phyloP scores from a whole-genome alignment of 805 yeast genomes.

The Naumovozyma dairenensis region DNA sequence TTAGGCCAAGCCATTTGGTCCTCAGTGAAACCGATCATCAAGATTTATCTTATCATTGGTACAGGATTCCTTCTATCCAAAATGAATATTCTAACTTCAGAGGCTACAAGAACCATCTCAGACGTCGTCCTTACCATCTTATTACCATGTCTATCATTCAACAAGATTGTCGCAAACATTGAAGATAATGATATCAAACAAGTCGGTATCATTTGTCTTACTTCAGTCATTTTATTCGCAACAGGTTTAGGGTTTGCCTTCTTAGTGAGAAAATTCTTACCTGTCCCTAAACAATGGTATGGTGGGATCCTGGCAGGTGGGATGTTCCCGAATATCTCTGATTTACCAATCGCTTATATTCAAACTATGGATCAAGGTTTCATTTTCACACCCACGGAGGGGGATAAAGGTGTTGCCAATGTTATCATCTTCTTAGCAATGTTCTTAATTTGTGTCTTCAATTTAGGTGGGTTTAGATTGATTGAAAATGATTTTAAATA shows the following conservation, averaged over 20 bases:
- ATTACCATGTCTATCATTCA: slow-evolving; percentile 58
- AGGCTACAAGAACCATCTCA: slow-evolving; percentile 53
- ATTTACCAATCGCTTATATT: slow-evolving; percentile 66
- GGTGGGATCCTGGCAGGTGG: slow-evolving; percentile 67
- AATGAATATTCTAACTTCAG: slow-evolving; percentile 47
- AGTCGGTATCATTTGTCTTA: slow-evolving; percentile 52
- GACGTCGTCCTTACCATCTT: slow-evolving; percentile 52
- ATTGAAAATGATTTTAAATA: slow-evolving; percentile 56
- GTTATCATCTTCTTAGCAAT: slow-evolving; percentile 67
- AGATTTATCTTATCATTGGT: slow-evolving; percentile 61
- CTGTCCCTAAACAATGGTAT: slow-evolving; percentile 57
- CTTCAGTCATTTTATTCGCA: slow-evolving; percentile 41
- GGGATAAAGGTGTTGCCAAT: slow-evolving; percentile 72
- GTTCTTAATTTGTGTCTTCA: slow-evolving; percentile 57
- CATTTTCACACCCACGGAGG: slow-evolving; percentile 47
- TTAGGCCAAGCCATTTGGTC: slow-evolving; percentile 31
- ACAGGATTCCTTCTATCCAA: slow-evolving; percentile 56
- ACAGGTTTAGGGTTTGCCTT: slow-evolving; percentile 42
- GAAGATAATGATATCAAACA: slow-evolving; percentile 56
- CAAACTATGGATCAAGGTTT: slow-evolving; percentile 58
- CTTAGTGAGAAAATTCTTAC: slow-evolving; percentile 22
- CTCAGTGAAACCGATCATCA: slow-evolving; percentile 66
- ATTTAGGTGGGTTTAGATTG: slow-evolving; percentile 63
- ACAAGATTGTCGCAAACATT: slow-evolving; percentile 52
- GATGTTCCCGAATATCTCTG: slow-evolving; percentile 64